Evolutionary conservation across 208 protist species (phyloP), one percentile per base, ranked within the genome.

Genomic region (Crithidia sp.): DNA sequence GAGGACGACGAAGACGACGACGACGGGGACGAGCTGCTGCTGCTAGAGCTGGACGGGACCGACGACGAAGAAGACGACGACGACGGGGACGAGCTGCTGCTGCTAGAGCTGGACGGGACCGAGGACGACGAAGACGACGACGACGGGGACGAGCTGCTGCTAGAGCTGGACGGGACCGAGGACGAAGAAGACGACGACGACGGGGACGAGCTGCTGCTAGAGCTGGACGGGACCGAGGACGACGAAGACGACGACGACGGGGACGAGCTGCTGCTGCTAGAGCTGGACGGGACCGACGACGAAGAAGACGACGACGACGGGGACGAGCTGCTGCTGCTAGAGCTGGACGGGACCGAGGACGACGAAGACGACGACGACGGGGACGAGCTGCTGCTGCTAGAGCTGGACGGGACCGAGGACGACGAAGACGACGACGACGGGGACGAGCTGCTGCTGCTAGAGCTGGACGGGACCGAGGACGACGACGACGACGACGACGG

Each of bases 181-280:
- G n/a, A n/a, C n/a, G n/a, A n/a, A n/a, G n/a, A n/a, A n/a, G n/a
- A n/a, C n/a, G n/a, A 68, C 47, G 64, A 68, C 19, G 64, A 49
- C 12, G n/a, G 8, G 50, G 52, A 59, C 43, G 2, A 47, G 5
- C 0, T 3, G 5, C 39, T 45, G 56, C 39, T 61, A 14, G 56
- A 61, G 14, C 37, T 19, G 37, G 10, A 19, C 54, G 54, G 16
- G 10, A 28, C 50, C 14, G 50, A 17, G 14, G 54, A 39, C 54
- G 52, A 67, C 62, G 62, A 49, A n/a, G n/a, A 16, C 49, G 65
- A 70, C 65, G 65, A 70, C 40, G 65, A 70, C 0, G 64, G n/a
- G n/a, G n/a, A n/a, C n/a, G n/a, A n/a, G n/a, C n/a, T n/a, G n/a
- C n/a, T n/a, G n/a, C n/a, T n/a, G n/a, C n/a, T n/a, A n/a, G n/a